Evolutionary conservation across 495 filamentous ascomycete genomes (phyloP), one percentile per base, ranked within the genome.

Genomic region (Lichina pygmaea): DNA sequence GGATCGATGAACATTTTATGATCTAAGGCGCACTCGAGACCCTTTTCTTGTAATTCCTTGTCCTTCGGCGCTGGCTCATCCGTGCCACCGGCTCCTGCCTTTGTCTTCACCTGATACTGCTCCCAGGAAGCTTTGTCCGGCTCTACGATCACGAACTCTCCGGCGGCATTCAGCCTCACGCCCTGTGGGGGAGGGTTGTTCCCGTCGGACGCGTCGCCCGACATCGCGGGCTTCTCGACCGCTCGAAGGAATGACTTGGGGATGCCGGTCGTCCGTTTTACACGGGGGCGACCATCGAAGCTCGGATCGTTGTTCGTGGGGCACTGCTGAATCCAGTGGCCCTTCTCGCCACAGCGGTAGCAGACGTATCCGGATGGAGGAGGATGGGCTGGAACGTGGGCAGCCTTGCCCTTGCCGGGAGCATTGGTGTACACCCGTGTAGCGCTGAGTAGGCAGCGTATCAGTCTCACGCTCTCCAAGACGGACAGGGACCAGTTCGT

Each of bases 261-360:
- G 49, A 99, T 95, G 46, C 89, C 89, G 12, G 89, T 95, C 10
- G 91, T 93, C 43, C 89, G 73, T 65, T 92, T 93, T 43, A 95
- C 77, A 42, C 84, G 73, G 42, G 84, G 82, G 32, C 79, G 77
- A 49, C 81, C 80, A 60, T 95, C 86, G 54, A 80, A 95, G 40
- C 82, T 83, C 3, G 91, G 86, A 53, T 99, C 86, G 57, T 92
- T 81, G 57, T 99, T 99, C 12, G 89, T 99, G 13, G 89, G 89
- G 50, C 89, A 97, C 9, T 75, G 72, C 61, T 94, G 83, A 46
- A 99, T 99, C 85, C 86, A 95, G 58, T 99, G 89, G 17, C 91
- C 89, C 64, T 95, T 97, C 59, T 94, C 79, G 47, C 84, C 78
- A 60, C 89, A 99, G n/a, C 89, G 79, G 53, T 94, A 93, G 60